Conservation (phyloP, 352 stramenopile genomes). For the Phytophthora niederhauseri region DNA sequence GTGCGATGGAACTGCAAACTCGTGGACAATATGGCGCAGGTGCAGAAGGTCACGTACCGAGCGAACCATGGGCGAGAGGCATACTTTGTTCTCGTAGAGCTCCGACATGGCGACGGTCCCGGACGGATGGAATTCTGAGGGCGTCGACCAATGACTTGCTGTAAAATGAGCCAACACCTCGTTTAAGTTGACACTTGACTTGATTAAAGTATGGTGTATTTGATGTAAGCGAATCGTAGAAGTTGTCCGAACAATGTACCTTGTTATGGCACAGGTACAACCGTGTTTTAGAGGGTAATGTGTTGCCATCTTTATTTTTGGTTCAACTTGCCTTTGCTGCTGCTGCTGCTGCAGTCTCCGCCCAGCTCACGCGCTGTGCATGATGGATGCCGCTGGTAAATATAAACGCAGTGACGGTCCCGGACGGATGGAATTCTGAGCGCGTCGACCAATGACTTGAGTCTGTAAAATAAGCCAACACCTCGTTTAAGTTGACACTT, state of each 20-base stretch:
- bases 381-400: slow-evolving; percentile 1
- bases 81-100: slow-evolving; percentile 80
- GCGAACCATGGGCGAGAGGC: slow-evolving; percentile 95
- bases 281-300: no score
- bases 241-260: no score
- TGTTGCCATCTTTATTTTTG: slow-evolving; percentile 3
- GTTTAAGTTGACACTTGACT: not conserved
- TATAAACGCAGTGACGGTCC: slow-evolving; percentile 3
- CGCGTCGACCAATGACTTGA: no score
- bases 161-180: not conserved
- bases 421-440: no score
- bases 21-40: not conserved
- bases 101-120: slow-evolving; percentile 40
- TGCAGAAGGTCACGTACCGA: slow-evolving; percentile 57
- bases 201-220: not conserved
- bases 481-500: not conserved
- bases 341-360: no score
- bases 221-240: no score
- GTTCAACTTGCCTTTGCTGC: not conserved
- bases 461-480: not conserved
- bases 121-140: slow-evolving; percentile 18
- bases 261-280: no score
- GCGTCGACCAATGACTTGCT: slow-evolving; percentile 17
- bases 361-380: not conserved
- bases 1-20: slow-evolving; percentile 10